Base-by-base conservation (phyloP, 2,329 filamentous ascomycete species). In the Rhinocladiella mackenziei region DNA sequence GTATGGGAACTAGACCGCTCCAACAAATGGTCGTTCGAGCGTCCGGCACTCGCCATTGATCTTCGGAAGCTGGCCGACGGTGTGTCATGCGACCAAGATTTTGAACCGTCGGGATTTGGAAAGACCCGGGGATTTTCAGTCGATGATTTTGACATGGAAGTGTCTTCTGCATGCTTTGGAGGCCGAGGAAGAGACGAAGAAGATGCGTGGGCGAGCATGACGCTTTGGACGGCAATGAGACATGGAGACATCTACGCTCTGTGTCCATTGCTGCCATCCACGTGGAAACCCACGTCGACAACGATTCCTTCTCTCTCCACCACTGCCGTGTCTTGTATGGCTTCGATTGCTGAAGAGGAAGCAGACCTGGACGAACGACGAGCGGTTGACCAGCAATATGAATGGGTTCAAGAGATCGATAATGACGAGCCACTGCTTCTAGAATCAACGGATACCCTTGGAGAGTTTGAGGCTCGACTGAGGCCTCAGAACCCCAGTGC, bases 151-250 rank as follows among this genome's bases (percentile, higher is more conserved):
- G 89, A 97, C 62, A 94, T 98, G 83, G 86, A 96, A 60, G 88
- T 94, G 15, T 88, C 89, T 3, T 83, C 89, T 2, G 89, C 89
- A 38, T 86, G 82, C 62, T 98, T 98, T 68, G 91, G 89, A 10
- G 89, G 89, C 18, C 70, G 63, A 38, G 77, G 75, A 7, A 69
- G 65, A 43, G 71, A 75, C 41, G 75, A 74, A 26, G 77, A 81
- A 53, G 72, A 79, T 58, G 76, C 77, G 2, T 98, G 92, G 92
- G 86, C 89, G 5, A 81, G 89, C 7, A 96, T 96, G 86, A 97
- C 92, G 0, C 73, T 98, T 8, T 98, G 91, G 87, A 72, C 97
- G 39, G 89, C 89, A n/a, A 98, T 96, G 85, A 80, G 81, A 26
- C 85, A 88, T 48, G 92, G 92, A 3, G 89, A 96, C 60, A 77